Percentiles rank a stretch among this genome's conserved stretches.
These are phyloP conservation scores for Lactarius hengduanensis DNA, from an alignment of 768 basidiomycete genomes.

Conservation along the genomic window DNA sequence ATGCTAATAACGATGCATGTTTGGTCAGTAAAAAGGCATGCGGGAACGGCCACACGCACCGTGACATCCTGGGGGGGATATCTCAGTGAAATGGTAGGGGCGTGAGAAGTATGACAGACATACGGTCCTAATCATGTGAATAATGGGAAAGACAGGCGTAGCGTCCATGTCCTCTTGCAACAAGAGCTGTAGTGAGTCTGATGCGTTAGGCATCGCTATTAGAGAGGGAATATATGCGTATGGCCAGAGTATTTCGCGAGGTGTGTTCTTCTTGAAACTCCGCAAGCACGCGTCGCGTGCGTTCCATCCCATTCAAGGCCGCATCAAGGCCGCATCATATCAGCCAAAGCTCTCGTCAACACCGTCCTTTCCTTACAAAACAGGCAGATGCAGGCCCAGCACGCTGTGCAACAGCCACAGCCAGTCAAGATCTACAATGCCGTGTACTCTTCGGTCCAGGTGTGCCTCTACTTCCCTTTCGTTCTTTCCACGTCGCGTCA, in stretches of 20 bases:
- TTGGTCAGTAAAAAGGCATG: constrained; percentile 6
- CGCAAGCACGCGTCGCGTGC: constrained; percentile 27
- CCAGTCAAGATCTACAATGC: constrained; percentile 89
- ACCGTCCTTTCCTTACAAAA: background rate
- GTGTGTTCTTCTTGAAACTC: constrained; percentile 28
- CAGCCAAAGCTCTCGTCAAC: background rate
- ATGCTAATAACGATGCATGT: constrained; percentile 42
- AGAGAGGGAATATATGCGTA: background rate
- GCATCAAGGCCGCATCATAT: background rate
- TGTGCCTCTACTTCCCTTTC: constrained; percentile 31
- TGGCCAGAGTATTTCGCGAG: background rate
- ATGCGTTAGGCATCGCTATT: constrained; percentile 9
- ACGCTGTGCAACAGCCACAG: constrained; percentile 36
- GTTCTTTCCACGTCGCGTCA: constrained; percentile 27
- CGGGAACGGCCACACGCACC: constrained; percentile 1
- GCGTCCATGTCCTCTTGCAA: constrained; percentile 52
- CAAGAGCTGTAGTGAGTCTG: constrained; percentile 40
- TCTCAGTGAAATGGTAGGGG: background rate
- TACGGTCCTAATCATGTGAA: constrained; percentile 72
- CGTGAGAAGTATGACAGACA: constrained; percentile 31
- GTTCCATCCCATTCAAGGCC: background rate
- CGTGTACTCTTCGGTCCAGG: constrained; percentile 89
- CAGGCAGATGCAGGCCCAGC: constrained; percentile 23
- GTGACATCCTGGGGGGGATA: constrained; percentile 17
- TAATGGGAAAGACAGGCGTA: constrained; percentile 74